Evolutionary conservation across 2,329 filamentous ascomycete genomes (phyloP).

Genomic region (Verticillium klebahnii): DNA sequence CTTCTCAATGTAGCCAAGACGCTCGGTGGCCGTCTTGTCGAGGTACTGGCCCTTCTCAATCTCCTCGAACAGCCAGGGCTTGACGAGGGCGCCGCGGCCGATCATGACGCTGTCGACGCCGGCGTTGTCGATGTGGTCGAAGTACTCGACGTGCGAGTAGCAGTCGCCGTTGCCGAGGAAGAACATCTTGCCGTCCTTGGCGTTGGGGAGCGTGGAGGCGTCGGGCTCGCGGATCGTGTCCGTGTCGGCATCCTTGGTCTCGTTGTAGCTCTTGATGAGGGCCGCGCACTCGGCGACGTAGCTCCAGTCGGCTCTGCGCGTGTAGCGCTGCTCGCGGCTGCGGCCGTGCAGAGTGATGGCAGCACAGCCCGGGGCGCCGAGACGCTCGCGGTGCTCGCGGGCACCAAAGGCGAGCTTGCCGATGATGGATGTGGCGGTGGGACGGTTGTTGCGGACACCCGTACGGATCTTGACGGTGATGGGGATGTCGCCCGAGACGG

Average conservation of each 20-base stretch:
- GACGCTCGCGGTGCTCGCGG: conserved; percentile 62
- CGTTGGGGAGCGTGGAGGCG: conserved; percentile 63
- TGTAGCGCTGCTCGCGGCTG: conserved; percentile 91
- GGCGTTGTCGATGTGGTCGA: conserved; percentile 68
- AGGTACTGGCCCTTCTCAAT: conserved; percentile 89
- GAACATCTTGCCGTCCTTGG: conserved; percentile 66
- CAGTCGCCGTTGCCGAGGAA: conserved; percentile 97
- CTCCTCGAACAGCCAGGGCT: conserved; percentile 98
- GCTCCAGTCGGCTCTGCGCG: conserved; percentile 84
- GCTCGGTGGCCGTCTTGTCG: conserved; percentile 87
- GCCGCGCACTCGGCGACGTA: conserved; percentile 90
- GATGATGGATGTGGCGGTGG: conserved; percentile 75
- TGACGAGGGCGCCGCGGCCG: conserved; percentile 90
- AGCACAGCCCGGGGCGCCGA: conserved; percentile 78
- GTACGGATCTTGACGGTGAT: conserved; percentile 94
- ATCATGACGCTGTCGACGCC: conserved; percentile 95
- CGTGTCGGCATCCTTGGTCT: conserved; percentile 56
- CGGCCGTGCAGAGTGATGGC: conserved; percentile 95
- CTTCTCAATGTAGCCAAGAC: conserved; percentile 79
- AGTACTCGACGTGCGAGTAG: conserved; percentile 89
- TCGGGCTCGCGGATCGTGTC: conserved; percentile 81
- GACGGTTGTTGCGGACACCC: conserved; percentile 75
- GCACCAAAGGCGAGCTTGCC: conserved; percentile 80
- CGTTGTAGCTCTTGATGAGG: conserved; percentile 75
- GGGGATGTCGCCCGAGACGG: conserved; percentile 82